Evolutionary conservation across 148 eudicot species (phyloP).

Genomic region (Fagopyrum tataricum): DNA sequence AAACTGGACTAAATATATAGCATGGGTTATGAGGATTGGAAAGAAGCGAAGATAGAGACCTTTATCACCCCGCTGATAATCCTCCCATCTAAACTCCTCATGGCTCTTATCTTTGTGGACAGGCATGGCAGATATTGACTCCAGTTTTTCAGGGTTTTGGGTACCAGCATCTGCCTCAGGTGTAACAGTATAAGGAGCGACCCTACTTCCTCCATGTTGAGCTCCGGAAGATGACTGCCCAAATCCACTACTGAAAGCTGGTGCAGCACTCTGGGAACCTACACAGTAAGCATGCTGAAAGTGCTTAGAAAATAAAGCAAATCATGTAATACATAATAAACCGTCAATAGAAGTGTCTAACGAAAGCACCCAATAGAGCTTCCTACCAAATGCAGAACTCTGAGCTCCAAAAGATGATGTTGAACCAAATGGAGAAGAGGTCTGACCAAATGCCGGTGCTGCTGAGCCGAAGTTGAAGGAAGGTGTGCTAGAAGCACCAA

Average conservation of each 20-base stretch:
- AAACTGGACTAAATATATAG: background rate
- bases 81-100: slow-evolving; percentile 98
- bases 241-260: slow-evolving; percentile 57
- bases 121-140: slow-evolving; percentile 91
- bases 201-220: slow-evolving; percentile 78
- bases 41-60: slow-evolving; percentile 32
- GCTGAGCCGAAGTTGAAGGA: slow-evolving; percentile 16
- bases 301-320: slow-evolving; percentile 1
- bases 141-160: slow-evolving; percentile 60
- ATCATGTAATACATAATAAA: background rate
- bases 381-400: slow-evolving; percentile 24
- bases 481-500: slow-evolving; percentile 24
- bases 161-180: slow-evolving; percentile 45
- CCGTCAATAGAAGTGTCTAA: background rate
- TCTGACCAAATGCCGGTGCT: slow-evolving; percentile 13
- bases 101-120: slow-evolving; percentile 92
- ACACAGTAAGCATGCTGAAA: slow-evolving; percentile 15
- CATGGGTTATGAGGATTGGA: background rate
- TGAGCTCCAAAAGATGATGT: slow-evolving; percentile 20
- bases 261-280: slow-evolving; percentile 63
- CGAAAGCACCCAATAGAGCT: background rate
- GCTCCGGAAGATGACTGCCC: slow-evolving; percentile 62
- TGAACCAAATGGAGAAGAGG: slow-evolving; percentile 11
- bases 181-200: slow-evolving; percentile 57
- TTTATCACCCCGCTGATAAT: slow-evolving; percentile 91